Percentiles rank a stretch among this genome's conserved stretches.
phyloP scores from a whole-genome alignment of 2,329 filamentous ascomycete genomes.

The Setomelanomma holmii region DNA sequence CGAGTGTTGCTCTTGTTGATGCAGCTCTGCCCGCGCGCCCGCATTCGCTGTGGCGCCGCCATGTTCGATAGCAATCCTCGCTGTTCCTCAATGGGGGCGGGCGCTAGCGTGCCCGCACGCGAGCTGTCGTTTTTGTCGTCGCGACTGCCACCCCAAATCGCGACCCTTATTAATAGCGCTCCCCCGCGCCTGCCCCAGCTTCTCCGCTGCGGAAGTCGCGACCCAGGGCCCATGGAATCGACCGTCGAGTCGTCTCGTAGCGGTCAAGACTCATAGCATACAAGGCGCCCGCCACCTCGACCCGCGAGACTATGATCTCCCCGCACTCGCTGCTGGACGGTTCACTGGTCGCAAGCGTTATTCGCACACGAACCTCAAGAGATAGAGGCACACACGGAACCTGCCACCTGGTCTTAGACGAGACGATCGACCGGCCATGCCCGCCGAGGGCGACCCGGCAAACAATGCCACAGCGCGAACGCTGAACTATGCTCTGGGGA shows the following conservation, averaged over 20 bases:
- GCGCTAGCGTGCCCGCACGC: too few relatives aligned
- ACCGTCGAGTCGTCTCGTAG: too few relatives aligned
- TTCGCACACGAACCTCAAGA: neutral
- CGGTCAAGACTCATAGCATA: too few relatives aligned
- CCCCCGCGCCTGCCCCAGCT: neutral
- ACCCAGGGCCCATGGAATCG: neutral
- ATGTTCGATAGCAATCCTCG: too few relatives aligned
- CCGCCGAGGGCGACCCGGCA: conserved; percentile 6
- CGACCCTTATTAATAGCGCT: too few relatives aligned
- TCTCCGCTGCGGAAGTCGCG: too few relatives aligned
- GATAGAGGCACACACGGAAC: neutral
- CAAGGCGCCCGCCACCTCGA: too few relatives aligned
- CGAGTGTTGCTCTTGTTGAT: conserved; percentile 3
- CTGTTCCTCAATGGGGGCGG: too few relatives aligned
- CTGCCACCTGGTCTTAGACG: neutral
- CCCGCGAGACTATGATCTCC: too few relatives aligned
- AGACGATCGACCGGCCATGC: conserved; percentile 12
- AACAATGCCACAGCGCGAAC: conserved; percentile 25
- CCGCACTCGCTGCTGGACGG: neutral
- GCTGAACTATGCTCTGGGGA: conserved; percentile 39
- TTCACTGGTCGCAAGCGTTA: conserved; percentile 11
- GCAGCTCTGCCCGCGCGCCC: conserved; percentile 1
- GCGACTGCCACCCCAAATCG: too few relatives aligned
- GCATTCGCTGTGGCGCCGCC: too few relatives aligned
- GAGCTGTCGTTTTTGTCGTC: too few relatives aligned